These are phyloP conservation scores for Aspergillus wentii DNA, from an alignment of 495 filamentous ascomycete species.

Conservation along the genomic window DNA sequence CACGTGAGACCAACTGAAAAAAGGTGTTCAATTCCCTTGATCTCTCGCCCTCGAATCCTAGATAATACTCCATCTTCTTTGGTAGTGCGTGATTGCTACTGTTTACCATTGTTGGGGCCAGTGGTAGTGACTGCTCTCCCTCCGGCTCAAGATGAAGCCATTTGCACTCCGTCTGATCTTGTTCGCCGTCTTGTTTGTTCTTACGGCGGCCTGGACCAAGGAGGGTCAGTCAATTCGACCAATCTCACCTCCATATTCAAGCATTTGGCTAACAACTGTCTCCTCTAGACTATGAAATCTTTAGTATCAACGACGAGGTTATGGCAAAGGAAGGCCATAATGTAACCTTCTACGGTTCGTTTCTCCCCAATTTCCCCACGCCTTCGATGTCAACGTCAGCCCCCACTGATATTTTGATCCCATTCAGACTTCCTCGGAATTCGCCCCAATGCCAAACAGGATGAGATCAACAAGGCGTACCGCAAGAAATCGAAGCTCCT, in stretches of 20 bases:
- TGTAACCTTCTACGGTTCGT: conserved; percentile 80
- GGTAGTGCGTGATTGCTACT: no score
- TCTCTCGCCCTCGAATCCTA: conserved; percentile 1
- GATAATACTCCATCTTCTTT: conserved; percentile 3
- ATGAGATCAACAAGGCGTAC: conserved; percentile 91
- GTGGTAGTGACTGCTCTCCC: conserved; percentile 27
- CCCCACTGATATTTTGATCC: not conserved
- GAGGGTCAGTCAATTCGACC: conserved; percentile 54
- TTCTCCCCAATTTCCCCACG: no score
- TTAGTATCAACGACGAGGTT: conserved; percentile 85
- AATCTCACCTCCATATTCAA: no score
- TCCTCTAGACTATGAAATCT: conserved; percentile 87
- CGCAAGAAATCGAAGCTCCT: conserved; percentile 74
- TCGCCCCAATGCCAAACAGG: conserved; percentile 64
- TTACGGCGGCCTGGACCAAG: conserved; percentile 74
- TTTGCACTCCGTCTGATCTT: conserved; percentile 25
- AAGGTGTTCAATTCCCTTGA: no score
- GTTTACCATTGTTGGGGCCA: conserved; percentile 8
- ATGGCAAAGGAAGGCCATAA: conserved; percentile 67
- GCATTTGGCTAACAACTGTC: conserved; percentile 7
- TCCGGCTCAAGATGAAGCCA: conserved; percentile 31
- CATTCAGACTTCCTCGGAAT: conserved; percentile 73
- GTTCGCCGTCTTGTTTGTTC: conserved; percentile 45
- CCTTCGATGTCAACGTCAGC: not conserved
- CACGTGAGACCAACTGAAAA: no score